phyloP scores from a whole-genome alignment of 2,329 filamentous ascomycete genomes.

The Verticillium klebahnii region DNA sequence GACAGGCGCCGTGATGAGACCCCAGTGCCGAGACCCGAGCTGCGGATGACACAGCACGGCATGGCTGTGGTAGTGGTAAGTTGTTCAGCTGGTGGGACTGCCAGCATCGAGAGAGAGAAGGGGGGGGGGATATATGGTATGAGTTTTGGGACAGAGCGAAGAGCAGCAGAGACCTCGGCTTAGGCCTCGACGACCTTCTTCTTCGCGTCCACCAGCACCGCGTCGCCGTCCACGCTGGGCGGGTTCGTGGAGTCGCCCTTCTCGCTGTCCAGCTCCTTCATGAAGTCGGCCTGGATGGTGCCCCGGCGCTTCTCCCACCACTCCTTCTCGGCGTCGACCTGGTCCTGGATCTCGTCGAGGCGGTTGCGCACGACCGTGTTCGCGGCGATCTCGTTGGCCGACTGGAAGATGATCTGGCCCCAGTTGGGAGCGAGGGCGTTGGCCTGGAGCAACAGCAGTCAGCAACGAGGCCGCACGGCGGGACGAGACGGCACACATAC shows the following conservation, averaged over 20 bases:
- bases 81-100: not conserved
- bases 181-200: slow-evolving; percentile 56
- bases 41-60: not conserved
- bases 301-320: slow-evolving; percentile 89
- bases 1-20: not conserved
- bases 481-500: slow-evolving; percentile 39
- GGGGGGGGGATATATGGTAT: not conserved
- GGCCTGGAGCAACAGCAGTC: slow-evolving; percentile 51
- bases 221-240: slow-evolving; percentile 68
- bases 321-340: slow-evolving; percentile 69
- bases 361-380: slow-evolving; percentile 73
- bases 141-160: not conserved
- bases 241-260: slow-evolving; percentile 44
- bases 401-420: slow-evolving; percentile 96
- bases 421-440: slow-evolving; percentile 85
- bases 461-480: not conserved
- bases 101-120: not conserved
- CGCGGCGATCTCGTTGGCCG: slow-evolving; percentile 90
- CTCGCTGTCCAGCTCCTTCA: slow-evolving; percentile 71
- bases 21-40: not conserved
- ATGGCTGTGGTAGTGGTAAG: not conserved
- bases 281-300: slow-evolving; percentile 69
- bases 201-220: slow-evolving; percentile 70
- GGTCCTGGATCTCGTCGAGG: slow-evolving; percentile 69
- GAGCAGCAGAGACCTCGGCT: not conserved